Percentiles rank a stretch among this genome's conserved stretches.
Conservation (phyloP, 768 basidiomycete genomes). For the Psilocybe cyanescens region DNA sequence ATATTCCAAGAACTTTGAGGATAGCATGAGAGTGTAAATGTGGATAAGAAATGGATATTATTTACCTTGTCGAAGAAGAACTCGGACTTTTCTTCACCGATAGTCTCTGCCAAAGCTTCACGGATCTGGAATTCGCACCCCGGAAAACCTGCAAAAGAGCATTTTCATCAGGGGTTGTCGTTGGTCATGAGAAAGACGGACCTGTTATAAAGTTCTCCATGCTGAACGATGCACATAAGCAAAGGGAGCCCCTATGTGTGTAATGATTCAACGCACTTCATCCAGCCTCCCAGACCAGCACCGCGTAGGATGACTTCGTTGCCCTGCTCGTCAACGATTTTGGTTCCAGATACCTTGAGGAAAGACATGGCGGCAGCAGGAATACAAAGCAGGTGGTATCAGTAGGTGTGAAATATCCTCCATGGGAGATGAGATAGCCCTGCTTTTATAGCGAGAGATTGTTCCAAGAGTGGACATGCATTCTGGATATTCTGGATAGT, state of each 20-base stretch:
- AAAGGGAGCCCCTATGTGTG: too few relatives aligned
- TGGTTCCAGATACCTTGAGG: conserved; percentile 60
- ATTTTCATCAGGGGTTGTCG: background rate
- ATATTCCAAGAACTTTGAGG: conserved; percentile 74
- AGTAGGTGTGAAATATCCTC: background rate
- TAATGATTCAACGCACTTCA: conserved; percentile 62
- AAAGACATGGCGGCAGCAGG: conserved; percentile 44
- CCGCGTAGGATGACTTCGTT: conserved; percentile 67
- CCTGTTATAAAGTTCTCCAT: conserved; percentile 82
- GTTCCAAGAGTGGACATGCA: conserved; percentile 3
- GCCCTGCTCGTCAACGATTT: conserved; percentile 59
- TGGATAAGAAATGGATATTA: background rate
- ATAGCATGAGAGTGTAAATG: background rate
- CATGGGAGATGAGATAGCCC: background rate
- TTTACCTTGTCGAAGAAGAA: conserved; percentile 85
- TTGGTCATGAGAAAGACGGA: conserved; percentile 19
- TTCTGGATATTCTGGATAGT: background rate
- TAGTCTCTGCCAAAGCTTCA: conserved; percentile 61
- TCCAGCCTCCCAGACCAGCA: conserved; percentile 84
- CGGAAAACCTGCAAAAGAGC: conserved; percentile 57
- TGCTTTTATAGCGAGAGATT: conserved; percentile 1
- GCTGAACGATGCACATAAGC: conserved; percentile 33
- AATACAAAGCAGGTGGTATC: background rate
- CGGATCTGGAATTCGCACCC: conserved; percentile 84
- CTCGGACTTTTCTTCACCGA: conserved; percentile 70